Evolutionary conservation across 306 rosid species (phyloP), one percentile per base, ranked within the genome.

Genomic region (Arachis hypogaea): DNA sequence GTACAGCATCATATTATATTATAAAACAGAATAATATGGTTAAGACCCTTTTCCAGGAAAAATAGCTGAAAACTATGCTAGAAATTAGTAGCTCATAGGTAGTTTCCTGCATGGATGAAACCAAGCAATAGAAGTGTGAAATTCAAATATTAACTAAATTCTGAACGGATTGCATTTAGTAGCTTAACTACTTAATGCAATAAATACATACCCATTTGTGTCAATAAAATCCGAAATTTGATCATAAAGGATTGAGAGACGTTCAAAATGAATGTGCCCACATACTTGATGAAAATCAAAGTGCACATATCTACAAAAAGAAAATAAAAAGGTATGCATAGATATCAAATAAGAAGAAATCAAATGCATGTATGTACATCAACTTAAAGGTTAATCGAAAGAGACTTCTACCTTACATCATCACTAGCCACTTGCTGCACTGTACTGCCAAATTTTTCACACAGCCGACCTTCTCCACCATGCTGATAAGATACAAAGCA

Each of bases 231-330:
- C 98, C 11, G 92, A 87, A 63, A 94, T 89, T 85, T 94, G 95
- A 11, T 88, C 98, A 73, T 86, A 89, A 68, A 94, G 96, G 70
- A 91, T 85, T 5, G 96, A 90, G 68, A 94, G 97, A 74, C 90
- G 95, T 72, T 94, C 99, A 69, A 92, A 94, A 89, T 92, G 97
- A 84, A 94, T 66, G 38, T 92, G 99, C 69, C 99, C 99, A 55
- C 98, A 94, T 72, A 94, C 77, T 36, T 82, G 95, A 83, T 94
- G 99, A 69, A 92, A 94, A 84, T 94, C 99, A 41, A 94, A 94
- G 86, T 92, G 99, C 88, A 90, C 76, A 84, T 94, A 94, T 85
- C 97, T 94, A 71, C 86, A 88, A 72, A 64, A 59, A 68, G 11
- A 33, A 63, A 64, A 14, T 4, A 59, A 68, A 33, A 63, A 56